Evolutionary conservation across 495 filamentous ascomycete genomes (phyloP), one percentile per base, ranked within the genome.

Genomic region (Jackrogersella minutella): DNA sequence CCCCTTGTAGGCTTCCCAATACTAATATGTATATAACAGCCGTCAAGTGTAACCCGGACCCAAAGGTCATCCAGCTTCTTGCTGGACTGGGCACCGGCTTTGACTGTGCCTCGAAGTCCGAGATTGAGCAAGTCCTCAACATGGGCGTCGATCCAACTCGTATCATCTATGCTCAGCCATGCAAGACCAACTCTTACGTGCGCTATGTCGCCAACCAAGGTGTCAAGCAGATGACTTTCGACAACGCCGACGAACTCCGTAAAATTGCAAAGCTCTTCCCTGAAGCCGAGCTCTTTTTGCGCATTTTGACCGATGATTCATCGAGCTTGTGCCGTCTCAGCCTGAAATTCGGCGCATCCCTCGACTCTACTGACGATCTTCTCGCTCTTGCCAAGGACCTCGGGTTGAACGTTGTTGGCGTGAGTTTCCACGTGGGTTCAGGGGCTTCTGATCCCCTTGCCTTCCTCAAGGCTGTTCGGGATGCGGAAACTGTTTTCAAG

Each of bases 191-290:
- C 78, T 97, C 93, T 36, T 97, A 97, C 78, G 82, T 98, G 62
- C 91, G 93, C 70, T 96, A 91, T 70, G 94, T 94, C 52, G 86
- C 88, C 57, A 84, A 87, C 74, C 76, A 90, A 56, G 90, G 88
- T 61, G 94, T 99, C 71, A 96, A 92, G 81, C 93, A 97, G 82
- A 98, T 99, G 93, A 98, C 95, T 9, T 97, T 98, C 71, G 95
- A 99, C 82, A 97, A 98, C 70, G 87, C 92, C 65, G 95, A 98
- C 73, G 96, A 99, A 81, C 86, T 99, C 31, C 92, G 94, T 85
- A 98, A 99, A 84, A 95, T 96, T 78, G 94, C 96, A 74, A 87
- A 91, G 66, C 84, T 92, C 63, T 97, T 86, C 73, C 96, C 95
- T 9, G 88, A 86, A 19, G 95, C 95, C 31, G 91, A 97, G 79